A percentile compares a stretch with the other conserved stretches of the same genome.
These are phyloP conservation scores for Leucosporidium scottii DNA, from an alignment of 768 basidiomycete genomes.

Conservation along the genomic window DNA sequence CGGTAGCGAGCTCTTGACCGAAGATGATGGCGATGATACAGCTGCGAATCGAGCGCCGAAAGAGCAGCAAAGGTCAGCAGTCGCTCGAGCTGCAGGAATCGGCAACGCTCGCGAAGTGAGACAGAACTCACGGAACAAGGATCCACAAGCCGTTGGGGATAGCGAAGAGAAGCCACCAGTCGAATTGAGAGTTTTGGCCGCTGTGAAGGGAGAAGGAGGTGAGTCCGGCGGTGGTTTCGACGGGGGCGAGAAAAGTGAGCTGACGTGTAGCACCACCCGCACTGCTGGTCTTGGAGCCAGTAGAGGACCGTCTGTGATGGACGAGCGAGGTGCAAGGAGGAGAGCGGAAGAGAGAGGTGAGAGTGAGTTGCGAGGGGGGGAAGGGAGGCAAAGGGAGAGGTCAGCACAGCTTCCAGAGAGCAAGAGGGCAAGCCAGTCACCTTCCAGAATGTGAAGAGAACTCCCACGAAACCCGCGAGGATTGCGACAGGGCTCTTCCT, in stretches of 20 bases:
- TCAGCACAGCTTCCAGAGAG: constrained; percentile 13
- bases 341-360: background rate
- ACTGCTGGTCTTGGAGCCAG: constrained; percentile 12
- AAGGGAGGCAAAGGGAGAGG: constrained; percentile 1
- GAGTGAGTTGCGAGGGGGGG: too few species aligned
- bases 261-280: background rate
- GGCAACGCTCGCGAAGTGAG: too few species aligned
- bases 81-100: too few species aligned
- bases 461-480: constrained; percentile 39
- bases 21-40: constrained; percentile 42
- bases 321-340: too few species aligned
- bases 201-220: background rate
- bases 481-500: constrained; percentile 34
- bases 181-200: constrained; percentile 15
- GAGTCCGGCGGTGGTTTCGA: background rate
- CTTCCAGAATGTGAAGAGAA: constrained; percentile 40
- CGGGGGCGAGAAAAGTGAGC: background rate
- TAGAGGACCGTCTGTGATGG: constrained; percentile 6
- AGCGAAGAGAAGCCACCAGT: constrained; percentile 19
- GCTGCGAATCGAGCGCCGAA: too few species aligned
- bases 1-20: constrained; percentile 41
- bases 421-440: background rate
- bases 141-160: constrained; percentile 38
- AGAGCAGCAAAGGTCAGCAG: too few species aligned
- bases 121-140: constrained; percentile 36